Conservation (phyloP, 768 basidiomycete genomes). For the Russula abietina region DNA sequence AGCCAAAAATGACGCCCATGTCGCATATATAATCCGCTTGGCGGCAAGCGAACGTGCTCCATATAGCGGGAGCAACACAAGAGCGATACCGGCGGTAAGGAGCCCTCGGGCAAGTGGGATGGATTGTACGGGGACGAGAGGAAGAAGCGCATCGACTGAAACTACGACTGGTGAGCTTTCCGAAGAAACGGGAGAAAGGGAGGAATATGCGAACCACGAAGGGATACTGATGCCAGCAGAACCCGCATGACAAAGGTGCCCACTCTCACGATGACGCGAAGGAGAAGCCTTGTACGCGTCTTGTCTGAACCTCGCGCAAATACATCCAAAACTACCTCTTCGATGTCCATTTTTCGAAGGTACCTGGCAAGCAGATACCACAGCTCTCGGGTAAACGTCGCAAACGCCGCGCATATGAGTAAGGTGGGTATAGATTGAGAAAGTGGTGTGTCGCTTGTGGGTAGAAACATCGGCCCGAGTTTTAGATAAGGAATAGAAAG, state of each 20-base stretch:
- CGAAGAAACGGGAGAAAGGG: slow-evolving; percentile 6
- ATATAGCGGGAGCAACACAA: slow-evolving; percentile 46
- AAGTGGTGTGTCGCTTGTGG: slow-evolving; percentile 44
- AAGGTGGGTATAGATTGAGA: slow-evolving; percentile 46
- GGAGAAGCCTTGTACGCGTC: slow-evolving; percentile 39
- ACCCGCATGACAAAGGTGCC: slow-evolving; percentile 44
- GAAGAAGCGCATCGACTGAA: slow-evolving; percentile 47
- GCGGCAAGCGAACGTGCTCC: slow-evolving; percentile 50
- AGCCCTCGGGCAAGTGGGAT: slow-evolving; percentile 35
- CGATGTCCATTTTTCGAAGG: slow-evolving; percentile 54
- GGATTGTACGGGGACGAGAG: slow-evolving; percentile 39
- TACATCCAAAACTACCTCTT: slow-evolving; percentile 58
- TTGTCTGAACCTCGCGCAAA: slow-evolving; percentile 52
- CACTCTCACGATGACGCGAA: slow-evolving; percentile 42
- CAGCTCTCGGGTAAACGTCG: slow-evolving; percentile 58
- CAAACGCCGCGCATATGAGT: slow-evolving; percentile 48
- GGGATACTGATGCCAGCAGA: slow-evolving; percentile 53
- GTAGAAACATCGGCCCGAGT: slow-evolving; percentile 60
- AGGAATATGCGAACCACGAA: slow-evolving; percentile 48
- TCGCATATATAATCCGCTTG: slow-evolving; percentile 48
- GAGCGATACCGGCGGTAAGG: slow-evolving; percentile 38
- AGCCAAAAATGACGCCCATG: slow-evolving; percentile 51
- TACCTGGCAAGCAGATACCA: slow-evolving; percentile 78
- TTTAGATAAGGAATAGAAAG: slow-evolving; percentile 64
- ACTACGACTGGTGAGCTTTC: slow-evolving; percentile 36